Evolutionary conservation across 225 moss, liverwort and hornwort species (phyloP).

Genomic region (Thuidium tamariscinum): DNA sequence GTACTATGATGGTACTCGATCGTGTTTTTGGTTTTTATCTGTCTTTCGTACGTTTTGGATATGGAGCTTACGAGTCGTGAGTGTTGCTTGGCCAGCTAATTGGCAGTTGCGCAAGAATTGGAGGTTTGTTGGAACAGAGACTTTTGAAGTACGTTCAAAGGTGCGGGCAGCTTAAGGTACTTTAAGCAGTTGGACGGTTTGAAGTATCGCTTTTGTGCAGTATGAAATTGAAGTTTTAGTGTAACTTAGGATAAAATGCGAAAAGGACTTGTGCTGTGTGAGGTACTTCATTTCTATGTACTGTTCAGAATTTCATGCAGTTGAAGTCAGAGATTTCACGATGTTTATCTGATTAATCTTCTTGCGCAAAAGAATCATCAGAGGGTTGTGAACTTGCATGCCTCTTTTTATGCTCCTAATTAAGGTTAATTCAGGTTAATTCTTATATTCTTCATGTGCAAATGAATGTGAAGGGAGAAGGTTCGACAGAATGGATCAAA

Average conservation of each 20-base stretch:
- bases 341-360: background rate
- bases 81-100: background rate
- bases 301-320: background rate
- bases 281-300: background rate
- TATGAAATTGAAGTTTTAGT: background rate
- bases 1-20: background rate
- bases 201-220: background rate
- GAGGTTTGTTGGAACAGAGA: background rate
- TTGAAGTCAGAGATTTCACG: background rate
- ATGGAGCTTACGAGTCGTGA: background rate
- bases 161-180: background rate
- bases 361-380: too few species aligned
- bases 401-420: background rate
- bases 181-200: background rate
- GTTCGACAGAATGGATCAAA: slow-evolving; percentile 5
- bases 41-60: background rate
- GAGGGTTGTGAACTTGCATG: background rate
- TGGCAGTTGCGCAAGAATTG: background rate
- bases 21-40: background rate
- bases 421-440: background rate
- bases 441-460: background rate
- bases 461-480: background rate
- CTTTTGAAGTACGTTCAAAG: background rate
- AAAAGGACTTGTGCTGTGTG: background rate
- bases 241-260: background rate